phyloP scores from a whole-genome alignment of 768 basidiomycete species.

The Leccinum uliginosum region DNA sequence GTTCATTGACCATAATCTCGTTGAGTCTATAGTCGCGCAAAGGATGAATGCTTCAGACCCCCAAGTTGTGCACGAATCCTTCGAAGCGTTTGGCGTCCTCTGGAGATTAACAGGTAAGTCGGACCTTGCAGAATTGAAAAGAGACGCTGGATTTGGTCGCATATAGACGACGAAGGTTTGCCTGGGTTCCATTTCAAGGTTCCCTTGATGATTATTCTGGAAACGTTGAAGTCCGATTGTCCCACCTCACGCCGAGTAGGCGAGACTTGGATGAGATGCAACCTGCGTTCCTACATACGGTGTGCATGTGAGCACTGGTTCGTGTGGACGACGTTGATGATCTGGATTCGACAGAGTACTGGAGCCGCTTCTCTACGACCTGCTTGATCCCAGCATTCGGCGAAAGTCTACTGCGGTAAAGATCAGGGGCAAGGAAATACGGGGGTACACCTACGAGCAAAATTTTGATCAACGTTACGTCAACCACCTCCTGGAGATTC shows the following conservation, averaged over 20 bases:
- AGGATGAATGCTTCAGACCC: conserved; percentile 57
- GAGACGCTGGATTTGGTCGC: conserved; percentile 3
- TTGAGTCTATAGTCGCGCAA: conserved; percentile 78
- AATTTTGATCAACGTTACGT: conserved; percentile 74
- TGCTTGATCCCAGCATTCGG: conserved; percentile 66
- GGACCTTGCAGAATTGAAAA: background rate
- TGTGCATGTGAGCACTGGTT: conserved; percentile 26
- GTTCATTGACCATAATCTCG: conserved; percentile 49
- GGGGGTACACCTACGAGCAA: conserved; percentile 63
- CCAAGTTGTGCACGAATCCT: conserved; percentile 49
- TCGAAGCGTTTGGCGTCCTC: conserved; percentile 86
- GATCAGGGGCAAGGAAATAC: conserved; percentile 62
- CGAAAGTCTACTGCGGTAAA: conserved; percentile 46
- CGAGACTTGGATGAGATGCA: conserved; percentile 98
- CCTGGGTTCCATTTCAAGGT: conserved; percentile 82
- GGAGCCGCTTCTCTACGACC: conserved; percentile 79
- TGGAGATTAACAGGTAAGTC: conserved; percentile 82
- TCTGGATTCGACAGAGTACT: conserved; percentile 55
- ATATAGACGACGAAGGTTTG: conserved; percentile 68
- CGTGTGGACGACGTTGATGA: background rate
- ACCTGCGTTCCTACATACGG: conserved; percentile 88
- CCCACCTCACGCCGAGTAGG: conserved; percentile 72
- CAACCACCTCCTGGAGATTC: conserved; percentile 69
- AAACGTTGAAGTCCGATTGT: conserved; percentile 73
- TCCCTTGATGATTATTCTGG: conserved; percentile 85